These are phyloP conservation scores for Achaetomium macrosporum DNA, from an alignment of 2,329 filamentous ascomycete genomes.

Conservation along the genomic window DNA sequence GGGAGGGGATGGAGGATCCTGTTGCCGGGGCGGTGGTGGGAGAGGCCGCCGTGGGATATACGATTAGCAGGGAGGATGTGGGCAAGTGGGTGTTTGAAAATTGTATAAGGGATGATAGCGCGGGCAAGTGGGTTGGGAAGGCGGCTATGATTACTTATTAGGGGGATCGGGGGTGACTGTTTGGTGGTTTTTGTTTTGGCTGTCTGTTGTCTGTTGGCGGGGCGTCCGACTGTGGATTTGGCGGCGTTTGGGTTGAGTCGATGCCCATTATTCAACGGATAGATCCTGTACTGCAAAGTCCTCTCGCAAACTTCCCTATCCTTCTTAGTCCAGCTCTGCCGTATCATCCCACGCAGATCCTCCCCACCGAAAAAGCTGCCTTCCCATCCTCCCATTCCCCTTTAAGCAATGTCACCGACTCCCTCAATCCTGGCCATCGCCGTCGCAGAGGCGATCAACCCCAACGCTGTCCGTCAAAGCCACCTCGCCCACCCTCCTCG, in stretches of 20 bases:
- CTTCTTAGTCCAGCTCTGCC: too few relatives aligned
- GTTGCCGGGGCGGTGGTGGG: conserved; percentile 27
- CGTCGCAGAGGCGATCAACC: conserved; percentile 84
- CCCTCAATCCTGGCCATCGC: too few relatives aligned
- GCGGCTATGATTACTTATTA: conserved; percentile 35
- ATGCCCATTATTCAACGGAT: too few relatives aligned
- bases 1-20: conserved; percentile 37
- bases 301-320: too few relatives aligned
- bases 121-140: conserved; percentile 32
- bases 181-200: background rate
- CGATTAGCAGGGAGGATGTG: conserved; percentile 42
- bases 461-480: conserved; percentile 97
- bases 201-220: background rate
- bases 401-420: too few relatives aligned
- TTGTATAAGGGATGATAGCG: conserved; percentile 29
- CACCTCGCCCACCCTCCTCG: conserved; percentile 72
- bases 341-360: too few relatives aligned
- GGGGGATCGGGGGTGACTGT: background rate
- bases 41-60: conserved; percentile 38
- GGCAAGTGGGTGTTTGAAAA: conserved; percentile 43
- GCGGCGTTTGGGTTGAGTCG: too few relatives aligned
- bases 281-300: too few relatives aligned
- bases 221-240: background rate
- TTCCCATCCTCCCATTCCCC: too few relatives aligned
- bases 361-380: too few relatives aligned